phyloP scores from a whole-genome alignment of 164 flowering plant species.

The Litsea cubeba region DNA sequence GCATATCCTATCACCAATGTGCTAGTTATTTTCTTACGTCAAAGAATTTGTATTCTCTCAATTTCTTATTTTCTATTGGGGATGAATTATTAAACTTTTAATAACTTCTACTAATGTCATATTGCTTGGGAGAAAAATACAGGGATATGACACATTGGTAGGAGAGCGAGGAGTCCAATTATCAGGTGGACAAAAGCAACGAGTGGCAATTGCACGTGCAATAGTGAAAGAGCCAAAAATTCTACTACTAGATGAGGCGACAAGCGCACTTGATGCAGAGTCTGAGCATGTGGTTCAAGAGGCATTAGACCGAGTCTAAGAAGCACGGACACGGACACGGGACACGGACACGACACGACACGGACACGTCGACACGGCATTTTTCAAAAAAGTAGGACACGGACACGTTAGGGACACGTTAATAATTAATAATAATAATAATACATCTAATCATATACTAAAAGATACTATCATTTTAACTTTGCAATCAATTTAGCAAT shows the following conservation, averaged over 20 bases:
- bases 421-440: no score
- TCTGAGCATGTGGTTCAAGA: slow-evolving; percentile 21
- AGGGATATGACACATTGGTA: slow-evolving; percentile 22
- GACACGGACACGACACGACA: no score
- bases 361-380: no score
- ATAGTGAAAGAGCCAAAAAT: slow-evolving; percentile 20
- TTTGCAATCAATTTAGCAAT: no score
- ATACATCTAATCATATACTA: no score
- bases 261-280: slow-evolving; percentile 21
- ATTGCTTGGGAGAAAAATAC: not conserved
- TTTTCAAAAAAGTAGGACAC: no score
- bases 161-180: slow-evolving; percentile 20
- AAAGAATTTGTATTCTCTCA: not conserved
- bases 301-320: slow-evolving; percentile 18
- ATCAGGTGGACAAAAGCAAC: slow-evolving; percentile 22
- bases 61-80: not conserved
- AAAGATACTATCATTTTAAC: no score
- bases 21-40: not conserved
- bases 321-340: no score
- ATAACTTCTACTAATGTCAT: not conserved
- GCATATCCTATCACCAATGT: not conserved
- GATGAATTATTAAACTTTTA: not conserved
- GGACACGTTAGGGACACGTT: no score
- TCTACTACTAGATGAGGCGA: slow-evolving; percentile 18
- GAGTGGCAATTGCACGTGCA: slow-evolving; percentile 22